Conservation (phyloP, 768 basidiomycete genomes). For the Suillus americanus region DNA sequence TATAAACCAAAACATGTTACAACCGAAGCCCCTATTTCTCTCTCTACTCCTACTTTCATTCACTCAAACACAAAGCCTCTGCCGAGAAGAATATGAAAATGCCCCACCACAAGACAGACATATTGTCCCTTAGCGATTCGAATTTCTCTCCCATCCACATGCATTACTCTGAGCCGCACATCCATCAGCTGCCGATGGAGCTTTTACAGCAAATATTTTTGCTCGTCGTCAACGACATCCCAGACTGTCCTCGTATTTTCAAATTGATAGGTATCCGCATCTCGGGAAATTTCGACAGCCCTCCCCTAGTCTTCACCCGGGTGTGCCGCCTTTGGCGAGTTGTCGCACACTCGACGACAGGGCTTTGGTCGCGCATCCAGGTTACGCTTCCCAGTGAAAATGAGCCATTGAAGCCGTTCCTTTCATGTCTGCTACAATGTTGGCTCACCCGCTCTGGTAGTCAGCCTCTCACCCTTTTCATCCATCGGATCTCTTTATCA, state of each 20-base stretch:
- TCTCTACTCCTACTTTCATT: not conserved
- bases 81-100: not conserved
- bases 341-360: not conserved
- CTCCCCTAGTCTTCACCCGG: not conserved
- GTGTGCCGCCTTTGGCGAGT: not conserved
- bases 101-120: not conserved
- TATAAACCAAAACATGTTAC: no score
- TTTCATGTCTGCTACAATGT: not conserved
- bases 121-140: not conserved
- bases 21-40: not conserved
- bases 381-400: not conserved
- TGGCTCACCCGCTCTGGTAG: not conserved
- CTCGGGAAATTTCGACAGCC: not conserved
- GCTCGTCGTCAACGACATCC: not conserved
- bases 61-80: no score
- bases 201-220: not conserved
- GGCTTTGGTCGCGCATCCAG: not conserved
- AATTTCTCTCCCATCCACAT: not conserved
- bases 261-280: not conserved
- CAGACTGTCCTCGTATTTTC: not conserved
- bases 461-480: not conserved
- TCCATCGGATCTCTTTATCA: not conserved
- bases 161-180: not conserved
- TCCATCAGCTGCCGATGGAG: not conserved
- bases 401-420: not conserved